Evolutionary conservation across 2,329 filamentous ascomycete species (phyloP).

Genomic region (Fusarium sp.): DNA sequence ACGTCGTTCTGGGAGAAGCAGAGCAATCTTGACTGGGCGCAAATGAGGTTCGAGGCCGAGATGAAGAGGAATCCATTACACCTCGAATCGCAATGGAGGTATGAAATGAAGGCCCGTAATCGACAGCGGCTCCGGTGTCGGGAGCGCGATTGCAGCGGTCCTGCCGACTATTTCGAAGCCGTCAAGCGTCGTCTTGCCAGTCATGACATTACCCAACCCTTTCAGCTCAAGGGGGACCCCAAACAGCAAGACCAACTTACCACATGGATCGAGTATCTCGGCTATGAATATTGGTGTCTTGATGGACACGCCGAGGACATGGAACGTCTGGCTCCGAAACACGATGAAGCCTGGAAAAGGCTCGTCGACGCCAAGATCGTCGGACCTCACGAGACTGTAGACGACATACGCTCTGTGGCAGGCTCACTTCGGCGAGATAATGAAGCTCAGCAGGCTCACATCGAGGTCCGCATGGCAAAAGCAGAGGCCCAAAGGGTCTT

Average conservation of each 20-base stretch:
- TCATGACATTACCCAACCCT: conserved; percentile 45
- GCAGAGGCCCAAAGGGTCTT: no score
- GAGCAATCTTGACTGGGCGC: no score
- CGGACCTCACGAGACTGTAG: not conserved
- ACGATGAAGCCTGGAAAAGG: conserved; percentile 47
- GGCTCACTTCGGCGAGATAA: no score
- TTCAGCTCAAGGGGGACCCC: conserved; percentile 46
- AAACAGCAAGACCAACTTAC: conserved; percentile 46
- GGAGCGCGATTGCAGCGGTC: conserved; percentile 29
- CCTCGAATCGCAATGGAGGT: no score
- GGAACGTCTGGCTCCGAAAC: conserved; percentile 33
- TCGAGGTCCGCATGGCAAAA: no score
- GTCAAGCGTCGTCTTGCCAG: conserved; percentile 43
- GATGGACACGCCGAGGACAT: conserved; percentile 29
- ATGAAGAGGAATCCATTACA: no score
- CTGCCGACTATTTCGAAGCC: conserved; percentile 41
- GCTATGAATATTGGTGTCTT: conserved; percentile 44
- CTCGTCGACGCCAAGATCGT: conserved; percentile 48
- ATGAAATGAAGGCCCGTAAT: no score
- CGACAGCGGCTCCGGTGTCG: no score
- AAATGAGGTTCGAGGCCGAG: no score
- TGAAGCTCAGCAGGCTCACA: no score
- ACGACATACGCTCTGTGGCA: no score
- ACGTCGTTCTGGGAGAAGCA: not conserved
- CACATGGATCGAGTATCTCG: conserved; percentile 54